Evolutionary conservation across 2,329 filamentous ascomycete genomes (phyloP), one percentile per base, ranked within the genome.

Genomic region (Venturia pyrina): DNA sequence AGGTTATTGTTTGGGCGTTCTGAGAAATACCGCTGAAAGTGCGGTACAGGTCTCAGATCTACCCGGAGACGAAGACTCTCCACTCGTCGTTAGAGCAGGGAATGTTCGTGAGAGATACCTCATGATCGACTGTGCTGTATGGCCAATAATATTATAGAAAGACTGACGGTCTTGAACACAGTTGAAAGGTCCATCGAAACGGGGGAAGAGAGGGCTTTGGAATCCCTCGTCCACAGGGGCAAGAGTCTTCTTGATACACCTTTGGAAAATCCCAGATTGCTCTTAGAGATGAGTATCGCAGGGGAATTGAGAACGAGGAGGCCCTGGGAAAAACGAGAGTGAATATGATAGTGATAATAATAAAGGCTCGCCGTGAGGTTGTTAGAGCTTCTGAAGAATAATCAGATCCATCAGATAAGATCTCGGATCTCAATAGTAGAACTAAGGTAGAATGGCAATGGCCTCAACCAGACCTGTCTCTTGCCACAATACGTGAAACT

Each of bases 321-420:
- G n/a, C n/a, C n/a, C 24, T 50, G 4, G 46, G 11, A 50, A 1
- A 50, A 24, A 11, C 11, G 46, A 10, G 7, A 11, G 21, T 50
- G 46, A 50, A 10, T 24, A n/a, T 50, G 43, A 6, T 40, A 17
- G 41, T 13, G 41, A 17, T 43, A 1, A 2, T 5, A 15, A 15
- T 43, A 43, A 15, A 13, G 41, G 41, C 13, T 43, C 11, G 41
- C 11, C 1, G 11, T 43, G 37, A 13, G 37, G 7, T 6, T 24
- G n/a, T n/a, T 50, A 21, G 46, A 50, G 46, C n/a, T 15, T 44
- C 15, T 44, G 1, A 2, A 40, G 6, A 40, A 21, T 48, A 48
- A 53, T 53, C 48, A 53, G 48, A 53, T 53, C 7, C 48, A 53
- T 53, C 48, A 53, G 48, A 53, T 53, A 53, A 53, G 21, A 53